These are phyloP conservation scores for Amanita pallidorosea DNA, from an alignment of 768 basidiomycete genomes.

Conservation along the genomic window DNA sequence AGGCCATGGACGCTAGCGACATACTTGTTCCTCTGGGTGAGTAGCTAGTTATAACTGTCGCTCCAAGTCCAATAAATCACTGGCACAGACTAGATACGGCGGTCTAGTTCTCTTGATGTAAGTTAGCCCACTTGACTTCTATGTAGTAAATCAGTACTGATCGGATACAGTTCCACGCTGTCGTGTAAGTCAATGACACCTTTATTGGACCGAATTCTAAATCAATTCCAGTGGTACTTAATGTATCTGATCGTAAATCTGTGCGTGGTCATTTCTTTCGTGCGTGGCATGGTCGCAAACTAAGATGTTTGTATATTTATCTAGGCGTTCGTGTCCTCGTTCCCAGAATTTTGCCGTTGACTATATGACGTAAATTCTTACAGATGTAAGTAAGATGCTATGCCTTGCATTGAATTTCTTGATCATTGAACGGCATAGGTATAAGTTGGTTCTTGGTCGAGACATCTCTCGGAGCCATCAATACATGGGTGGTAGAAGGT, in stretches of 20 bases:
- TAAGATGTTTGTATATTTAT: too few relatives aligned
- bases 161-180: background rate
- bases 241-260: too few relatives aligned
- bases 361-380: too few relatives aligned
- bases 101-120: background rate
- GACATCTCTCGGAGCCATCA: background rate
- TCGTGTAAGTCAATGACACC: background rate
- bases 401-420: too few relatives aligned
- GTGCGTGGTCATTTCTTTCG: too few relatives aligned
- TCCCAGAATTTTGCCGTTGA: too few relatives aligned
- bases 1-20: background rate
- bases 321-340: too few relatives aligned
- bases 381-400: too few relatives aligned
- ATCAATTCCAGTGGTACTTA: background rate
- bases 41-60: background rate
- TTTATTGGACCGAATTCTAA: background rate
- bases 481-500: background rate
- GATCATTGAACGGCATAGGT: background rate
- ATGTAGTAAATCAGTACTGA: too few relatives aligned
- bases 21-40: background rate
- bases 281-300: too few relatives aligned
- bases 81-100: background rate
- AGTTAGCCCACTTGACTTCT: background rate
- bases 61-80: too few relatives aligned
- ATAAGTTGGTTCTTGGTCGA: background rate